Base-by-base conservation (phyloP, 2,329 filamentous ascomycete genomes). In the Lojkania enalia region DNA sequence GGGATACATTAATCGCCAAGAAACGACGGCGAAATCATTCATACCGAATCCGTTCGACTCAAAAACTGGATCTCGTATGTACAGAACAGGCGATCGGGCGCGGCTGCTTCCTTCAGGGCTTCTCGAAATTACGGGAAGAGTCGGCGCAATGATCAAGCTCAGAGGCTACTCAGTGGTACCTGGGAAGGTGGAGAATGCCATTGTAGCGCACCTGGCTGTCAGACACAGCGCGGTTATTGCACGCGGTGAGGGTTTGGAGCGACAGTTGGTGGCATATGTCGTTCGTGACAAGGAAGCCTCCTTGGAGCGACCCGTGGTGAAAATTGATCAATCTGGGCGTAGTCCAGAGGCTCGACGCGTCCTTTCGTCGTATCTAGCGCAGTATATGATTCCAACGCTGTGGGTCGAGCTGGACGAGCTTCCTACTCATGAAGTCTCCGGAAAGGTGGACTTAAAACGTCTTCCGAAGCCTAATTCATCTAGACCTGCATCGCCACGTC, bases 361-460 rank as follows among this genome's bases (percentile, higher is more conserved):
- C 13, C 76, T 92, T 2, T 77, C 83, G 1, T 73, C 79, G 13
- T 82, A 83, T 51, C 77, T 92, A 20, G 88, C 88, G 1, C 86
- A 88, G 50, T 92, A 92, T 69, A 91, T 92, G 88, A 85, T 92
- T 42, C 88, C 88, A 0, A 78, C 85, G 1, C 68, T 90, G 2
- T 92, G 88, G 88, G 83, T 91, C 27, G 81, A 86, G 58, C 70
- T 91, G 21, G 79, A 85, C 2, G 78, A 80, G 48, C 70, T 92
- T 4, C 88, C 88, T 0, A 90, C 87, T 0, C 84, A 90, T 55
- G 83, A 82, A 38, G 88, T 92, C 1, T 91, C 87, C 12, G 88
- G 88, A 15, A 92, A 92, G 71, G 82, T 84, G 15, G 85, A 92
- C 57, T 74, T 87, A 44, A 88, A 88, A 65, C 76, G 79, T 11